These are phyloP conservation scores for Taphrina pruni DNA, from an alignment of 1,139 yeast genomes.

Conservation along the genomic window DNA sequence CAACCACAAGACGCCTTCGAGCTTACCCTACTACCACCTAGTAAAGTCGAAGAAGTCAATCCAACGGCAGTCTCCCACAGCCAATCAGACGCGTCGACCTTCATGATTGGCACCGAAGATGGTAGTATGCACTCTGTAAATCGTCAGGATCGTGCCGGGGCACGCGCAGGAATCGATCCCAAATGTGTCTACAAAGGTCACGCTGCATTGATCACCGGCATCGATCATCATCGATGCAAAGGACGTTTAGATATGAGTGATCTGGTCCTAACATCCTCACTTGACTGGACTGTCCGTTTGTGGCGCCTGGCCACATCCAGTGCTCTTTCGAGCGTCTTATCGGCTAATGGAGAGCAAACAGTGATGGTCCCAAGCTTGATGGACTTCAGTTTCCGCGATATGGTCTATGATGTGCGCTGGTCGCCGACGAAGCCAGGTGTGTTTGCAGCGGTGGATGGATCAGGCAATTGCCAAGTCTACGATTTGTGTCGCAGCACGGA, in stretches of 20 bases:
- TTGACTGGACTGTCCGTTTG: conserved; percentile 56
- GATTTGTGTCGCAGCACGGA: conserved; percentile 57
- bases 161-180: conserved; percentile 52
- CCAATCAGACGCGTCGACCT: conserved; percentile 52
- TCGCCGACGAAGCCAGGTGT: conserved; percentile 57
- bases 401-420: conserved; percentile 57
- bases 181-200: conserved; percentile 51
- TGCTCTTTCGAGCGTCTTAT: neutral
- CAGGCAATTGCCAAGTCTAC: conserved; percentile 62
- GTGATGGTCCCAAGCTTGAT: conserved; percentile 41
- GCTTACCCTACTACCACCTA: conserved; percentile 47
- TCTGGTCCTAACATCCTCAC: conserved; percentile 52
- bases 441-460: conserved; percentile 60
- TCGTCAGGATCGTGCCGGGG: conserved; percentile 52
- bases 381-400: conserved; percentile 54
- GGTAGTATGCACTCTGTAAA: conserved; percentile 59
- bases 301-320: conserved; percentile 49
- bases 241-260: conserved; percentile 46
- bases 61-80: conserved; percentile 49
- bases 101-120: conserved; percentile 59
- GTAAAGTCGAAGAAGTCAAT: conserved; percentile 40
- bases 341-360: neutral
- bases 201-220: conserved; percentile 53
- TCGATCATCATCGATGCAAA: conserved; percentile 51
- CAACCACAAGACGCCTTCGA: conserved; percentile 51